phyloP scores from a whole-genome alignment of 345 rosid species.

The Salix koriyanagi region DNA sequence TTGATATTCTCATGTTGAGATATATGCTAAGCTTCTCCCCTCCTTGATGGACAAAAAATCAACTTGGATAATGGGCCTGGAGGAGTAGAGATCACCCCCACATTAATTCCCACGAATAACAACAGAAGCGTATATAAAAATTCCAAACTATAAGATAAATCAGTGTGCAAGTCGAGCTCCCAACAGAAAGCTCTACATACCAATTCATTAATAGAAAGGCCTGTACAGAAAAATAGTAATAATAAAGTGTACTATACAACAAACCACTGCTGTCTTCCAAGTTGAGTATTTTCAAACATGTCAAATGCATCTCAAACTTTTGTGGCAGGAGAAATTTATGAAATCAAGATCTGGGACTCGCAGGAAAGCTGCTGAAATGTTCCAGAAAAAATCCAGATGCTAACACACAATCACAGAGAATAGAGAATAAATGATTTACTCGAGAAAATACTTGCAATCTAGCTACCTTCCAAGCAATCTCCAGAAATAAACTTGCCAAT shows the following conservation, averaged over 20 bases:
- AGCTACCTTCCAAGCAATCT: conserved; percentile 2
- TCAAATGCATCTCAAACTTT: neutral
- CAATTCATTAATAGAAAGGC: no score
- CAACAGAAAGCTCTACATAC: no score
- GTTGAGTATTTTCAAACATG: neutral
- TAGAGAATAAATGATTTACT: neutral
- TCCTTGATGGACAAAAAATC: neutral
- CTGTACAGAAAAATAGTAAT: neutral
- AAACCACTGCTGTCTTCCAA: neutral
- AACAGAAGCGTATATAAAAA: no score
- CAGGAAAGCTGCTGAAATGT: neutral
- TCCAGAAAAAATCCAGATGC: neutral
- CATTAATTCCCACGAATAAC: no score
- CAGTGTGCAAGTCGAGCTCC: no score
- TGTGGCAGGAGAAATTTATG: neutral
- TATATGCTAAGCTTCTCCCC: neutral
- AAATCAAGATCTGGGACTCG: neutral
- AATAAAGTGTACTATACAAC: neutral
- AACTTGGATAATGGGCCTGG: neutral
- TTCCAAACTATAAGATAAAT: no score
- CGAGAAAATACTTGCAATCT: conserved; percentile 4
- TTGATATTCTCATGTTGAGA: neutral
- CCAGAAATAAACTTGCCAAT: conserved; percentile 8
- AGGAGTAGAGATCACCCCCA: neutral
- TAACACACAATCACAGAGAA: neutral